A percentile compares a stretch with the other conserved stretches of the same genome.
These are phyloP conservation scores for Penicillium sp. DNA, from an alignment of 2,329 filamentous ascomycete genomes.

Conservation along the genomic window DNA sequence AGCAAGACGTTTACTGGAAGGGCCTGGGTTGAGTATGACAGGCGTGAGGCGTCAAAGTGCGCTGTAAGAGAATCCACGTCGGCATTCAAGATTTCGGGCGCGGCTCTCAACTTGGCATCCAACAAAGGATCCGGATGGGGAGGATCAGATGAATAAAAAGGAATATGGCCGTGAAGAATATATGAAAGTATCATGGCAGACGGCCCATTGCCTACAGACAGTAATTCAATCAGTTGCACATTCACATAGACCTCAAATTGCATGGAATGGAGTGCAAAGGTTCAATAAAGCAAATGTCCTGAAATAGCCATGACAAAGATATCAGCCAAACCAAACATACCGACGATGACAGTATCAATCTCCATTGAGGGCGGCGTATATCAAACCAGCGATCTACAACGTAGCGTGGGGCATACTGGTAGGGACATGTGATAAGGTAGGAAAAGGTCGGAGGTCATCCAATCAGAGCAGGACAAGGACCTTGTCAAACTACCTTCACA, in stretches of 20 bases:
- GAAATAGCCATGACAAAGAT: not conserved
- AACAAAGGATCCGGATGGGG: conserved; percentile 59
- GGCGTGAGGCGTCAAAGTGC: conserved; percentile 57
- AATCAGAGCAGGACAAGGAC: conserved; percentile 2
- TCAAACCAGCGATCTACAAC: conserved; percentile 21
- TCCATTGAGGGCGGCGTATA: conserved; percentile 36
- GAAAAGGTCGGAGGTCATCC: not conserved
- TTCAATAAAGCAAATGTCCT: not conserved
- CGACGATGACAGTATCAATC: conserved; percentile 46
- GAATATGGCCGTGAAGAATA: conserved; percentile 61
- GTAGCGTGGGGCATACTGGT: conserved; percentile 33
- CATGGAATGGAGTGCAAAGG: not conserved
- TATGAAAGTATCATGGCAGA: conserved; percentile 63
- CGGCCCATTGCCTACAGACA: conserved; percentile 57
- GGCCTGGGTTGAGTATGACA: conserved; percentile 62
- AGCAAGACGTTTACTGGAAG: conserved; percentile 60
- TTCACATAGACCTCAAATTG: not conserved
- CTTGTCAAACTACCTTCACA: conserved; percentile 11
- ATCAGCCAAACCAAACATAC: conserved; percentile 31
- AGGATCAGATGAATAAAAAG: conserved; percentile 51
- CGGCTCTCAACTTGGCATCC: conserved; percentile 53
- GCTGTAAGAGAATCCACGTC: conserved; percentile 52
- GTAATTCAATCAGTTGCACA: not conserved
- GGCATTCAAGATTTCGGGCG: conserved; percentile 49
- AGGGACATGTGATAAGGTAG: conserved; percentile 25